Base-by-base conservation (phyloP, 306 rosid genomes). In the Cicer yamashitae region DNA sequence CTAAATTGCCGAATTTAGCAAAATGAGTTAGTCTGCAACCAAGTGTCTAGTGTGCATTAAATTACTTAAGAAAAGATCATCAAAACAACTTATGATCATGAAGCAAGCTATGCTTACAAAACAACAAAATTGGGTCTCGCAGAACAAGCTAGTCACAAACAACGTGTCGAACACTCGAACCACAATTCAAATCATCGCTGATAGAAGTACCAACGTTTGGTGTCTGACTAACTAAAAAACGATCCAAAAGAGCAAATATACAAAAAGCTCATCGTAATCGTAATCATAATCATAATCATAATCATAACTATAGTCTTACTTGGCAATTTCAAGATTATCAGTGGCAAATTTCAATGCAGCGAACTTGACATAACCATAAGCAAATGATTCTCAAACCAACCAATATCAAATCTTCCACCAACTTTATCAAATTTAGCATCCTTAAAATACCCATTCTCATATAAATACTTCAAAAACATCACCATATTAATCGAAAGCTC, bases 241-340 rank as follows among this genome's bases (percentile, higher is more conserved):
- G 39, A 52, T 2, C 4, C 15, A 47, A 73, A 81, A 25, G 15
- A 22, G 30, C 20, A 54, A 59, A 22, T 37, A 6, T 10, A 34
- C 10, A 57, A 65, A 64, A 1, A 63, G 2, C 7, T 18, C 18
- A 17, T 17, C 18, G 18, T 17, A 3, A 14, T 30, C 10, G 1
- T 20, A 20, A 20, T 20, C 11, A 41, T 5, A 11, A 41, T 40
- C n/a, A n/a, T 17, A 3, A 14, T 30, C 10, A 1, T 20, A 20
- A 20, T 20, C 11, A 41, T 5, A 11, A 41, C 18, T 6, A 30
- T 3, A 18, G 30, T 17, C 94, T 88, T 90, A 91, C 98, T 90
- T 91, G 69, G 90, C 86, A 25, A 91, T 87, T 57, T 87, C 85
- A 62, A 75, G 94, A 57, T 94, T 82, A 67, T 91, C 94, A 44